These are phyloP conservation scores for Cicer arietinum DNA, from an alignment of 306 rosid genomes.

Conservation along the genomic window DNA sequence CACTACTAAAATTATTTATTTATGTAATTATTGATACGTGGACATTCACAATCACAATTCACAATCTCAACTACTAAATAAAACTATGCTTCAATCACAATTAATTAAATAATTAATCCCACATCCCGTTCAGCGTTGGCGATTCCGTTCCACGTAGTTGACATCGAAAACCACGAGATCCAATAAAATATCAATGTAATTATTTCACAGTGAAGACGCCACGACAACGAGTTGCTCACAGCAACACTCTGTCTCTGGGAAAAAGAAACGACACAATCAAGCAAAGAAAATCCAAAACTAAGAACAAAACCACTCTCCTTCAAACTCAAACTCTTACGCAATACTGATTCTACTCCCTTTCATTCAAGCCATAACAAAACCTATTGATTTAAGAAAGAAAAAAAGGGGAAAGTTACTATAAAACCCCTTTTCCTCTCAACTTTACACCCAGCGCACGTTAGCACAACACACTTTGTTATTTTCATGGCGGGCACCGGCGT, in stretches of 20 bases:
- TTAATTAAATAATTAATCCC: neutral
- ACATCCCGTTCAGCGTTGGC: neutral
- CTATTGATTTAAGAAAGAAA: neutral
- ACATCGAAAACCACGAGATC: neutral
- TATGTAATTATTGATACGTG: too few relatives aligned
- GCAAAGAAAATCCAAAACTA: neutral
- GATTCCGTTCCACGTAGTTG: neutral
- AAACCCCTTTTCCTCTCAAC: conserved; percentile 1
- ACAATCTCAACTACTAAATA: neutral
- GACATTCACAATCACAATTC: neutral
- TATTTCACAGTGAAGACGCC: neutral
- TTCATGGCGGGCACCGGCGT: conserved; percentile 57
- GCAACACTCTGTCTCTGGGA: neutral
- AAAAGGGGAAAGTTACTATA: too few relatives aligned
- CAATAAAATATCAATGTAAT: neutral
- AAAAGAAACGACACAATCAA: neutral
- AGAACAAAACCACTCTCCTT: neutral
- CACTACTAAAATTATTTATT: too few relatives aligned
- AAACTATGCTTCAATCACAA: neutral
- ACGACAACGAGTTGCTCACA: neutral
- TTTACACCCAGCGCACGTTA: conserved; percentile 29
- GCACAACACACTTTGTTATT: neutral
- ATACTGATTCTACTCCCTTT: conserved; percentile 19
- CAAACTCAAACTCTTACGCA: conserved; percentile 22
- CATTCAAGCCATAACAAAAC: neutral